These are phyloP conservation scores for Sphaerostilbella broomeana DNA, from an alignment of 2,329 filamentous ascomycete species.

Conservation along the genomic window DNA sequence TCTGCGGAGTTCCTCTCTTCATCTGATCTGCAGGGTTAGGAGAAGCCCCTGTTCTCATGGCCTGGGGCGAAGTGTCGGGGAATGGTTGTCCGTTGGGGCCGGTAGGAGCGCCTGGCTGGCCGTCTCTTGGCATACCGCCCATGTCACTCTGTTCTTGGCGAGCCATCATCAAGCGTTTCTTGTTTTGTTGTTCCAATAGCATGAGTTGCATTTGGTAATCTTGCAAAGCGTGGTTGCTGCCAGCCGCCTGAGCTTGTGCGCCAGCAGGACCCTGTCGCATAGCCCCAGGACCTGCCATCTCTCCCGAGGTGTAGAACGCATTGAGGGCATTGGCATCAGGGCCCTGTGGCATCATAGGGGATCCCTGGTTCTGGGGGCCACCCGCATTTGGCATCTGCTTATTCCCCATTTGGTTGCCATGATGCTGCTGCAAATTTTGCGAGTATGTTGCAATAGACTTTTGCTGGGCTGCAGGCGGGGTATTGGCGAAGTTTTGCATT, in stretches of 20 bases:
- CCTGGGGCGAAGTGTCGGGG: constrained; percentile 64
- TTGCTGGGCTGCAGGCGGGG: constrained; percentile 57
- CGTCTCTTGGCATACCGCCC: constrained; percentile 43
- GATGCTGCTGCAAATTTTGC: constrained; percentile 75
- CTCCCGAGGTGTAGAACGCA: constrained; percentile 57
- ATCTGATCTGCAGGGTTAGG: constrained; percentile 74
- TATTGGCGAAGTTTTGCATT: constrained; percentile 57
- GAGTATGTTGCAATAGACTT: constrained; percentile 87
- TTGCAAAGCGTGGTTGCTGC: constrained; percentile 72
- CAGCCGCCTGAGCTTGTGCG: constrained; percentile 33
- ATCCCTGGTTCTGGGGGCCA: constrained; percentile 69
- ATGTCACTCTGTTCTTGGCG: constrained; percentile 67
- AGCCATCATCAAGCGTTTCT: constrained; percentile 78
- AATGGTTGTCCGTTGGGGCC: constrained; percentile 57
- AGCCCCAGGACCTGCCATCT: constrained; percentile 49
- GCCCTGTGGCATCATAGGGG: constrained; percentile 72
- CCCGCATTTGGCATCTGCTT: constrained; percentile 69
- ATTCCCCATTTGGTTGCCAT: constrained; percentile 72
- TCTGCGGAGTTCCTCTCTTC: constrained; percentile 70
- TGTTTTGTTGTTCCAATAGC: constrained; percentile 81
- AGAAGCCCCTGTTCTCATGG: constrained; percentile 61
- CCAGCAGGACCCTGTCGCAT: constrained; percentile 51
- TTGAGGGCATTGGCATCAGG: constrained; percentile 55
- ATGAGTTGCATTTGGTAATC: constrained; percentile 89
- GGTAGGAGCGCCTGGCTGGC: constrained; percentile 45